A percentile compares a stretch with the other conserved stretches of the same genome.
Evolutionary conservation across 2,329 filamentous ascomycete species (phyloP).

Genomic region (Botrytis paeoniae): DNA sequence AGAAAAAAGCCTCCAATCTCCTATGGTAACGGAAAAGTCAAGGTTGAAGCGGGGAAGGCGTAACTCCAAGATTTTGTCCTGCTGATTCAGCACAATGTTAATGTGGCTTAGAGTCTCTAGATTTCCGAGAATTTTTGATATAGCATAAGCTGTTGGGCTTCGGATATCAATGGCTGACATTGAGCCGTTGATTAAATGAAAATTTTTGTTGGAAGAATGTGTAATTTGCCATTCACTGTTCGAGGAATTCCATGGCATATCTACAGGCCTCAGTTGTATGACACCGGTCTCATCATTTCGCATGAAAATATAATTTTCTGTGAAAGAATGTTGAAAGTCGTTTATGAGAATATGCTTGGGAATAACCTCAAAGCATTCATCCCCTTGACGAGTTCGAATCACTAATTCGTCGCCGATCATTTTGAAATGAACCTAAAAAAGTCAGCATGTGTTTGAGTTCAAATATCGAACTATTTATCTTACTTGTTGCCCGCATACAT

Average conservation of each 20-base stretch:
- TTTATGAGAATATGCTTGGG: constrained; percentile 15
- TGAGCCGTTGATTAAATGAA: constrained; percentile 26
- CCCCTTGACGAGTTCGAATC: constrained; percentile 27
- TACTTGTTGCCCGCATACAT: constrained; percentile 34
- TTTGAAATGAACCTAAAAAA: constrained; percentile 38
- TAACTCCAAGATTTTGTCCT: constrained; percentile 37
- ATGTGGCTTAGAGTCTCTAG: constrained; percentile 41
- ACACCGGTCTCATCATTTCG: not conserved
- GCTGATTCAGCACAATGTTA: constrained; percentile 37
- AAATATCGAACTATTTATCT: not conserved
- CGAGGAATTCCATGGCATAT: constrained; percentile 35
- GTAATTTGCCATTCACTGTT: constrained; percentile 33
- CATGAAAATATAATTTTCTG: constrained; percentile 26
- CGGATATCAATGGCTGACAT: constrained; percentile 38
- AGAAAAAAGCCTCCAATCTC: constrained; percentile 40
- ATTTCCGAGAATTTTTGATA: constrained; percentile 39
- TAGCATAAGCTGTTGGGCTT: constrained; percentile 38
- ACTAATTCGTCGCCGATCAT: constrained; percentile 35
- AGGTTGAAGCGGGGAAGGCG: constrained; percentile 49
- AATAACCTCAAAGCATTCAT: constrained; percentile 24
- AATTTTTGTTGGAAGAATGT: not conserved
- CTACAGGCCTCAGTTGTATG: constrained; percentile 29
- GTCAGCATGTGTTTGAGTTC: not conserved
- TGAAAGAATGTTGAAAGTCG: constrained; percentile 24
- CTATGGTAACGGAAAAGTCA: constrained; percentile 43